Conservation (phyloP, 257 asterid genomes). For the Dorcoceras hygrometricum region DNA sequence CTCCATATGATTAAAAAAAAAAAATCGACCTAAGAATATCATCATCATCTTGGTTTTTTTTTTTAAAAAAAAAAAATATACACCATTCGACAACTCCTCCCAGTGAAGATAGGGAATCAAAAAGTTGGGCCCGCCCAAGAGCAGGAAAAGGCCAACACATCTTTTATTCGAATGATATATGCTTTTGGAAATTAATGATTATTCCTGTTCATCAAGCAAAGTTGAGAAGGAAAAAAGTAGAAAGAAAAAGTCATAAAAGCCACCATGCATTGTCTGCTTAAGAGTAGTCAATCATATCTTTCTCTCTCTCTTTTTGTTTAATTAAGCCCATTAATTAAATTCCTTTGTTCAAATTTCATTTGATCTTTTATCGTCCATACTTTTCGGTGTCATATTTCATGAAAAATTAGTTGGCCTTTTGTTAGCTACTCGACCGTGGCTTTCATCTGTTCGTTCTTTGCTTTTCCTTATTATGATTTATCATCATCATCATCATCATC, state of each 20-base stretch:
- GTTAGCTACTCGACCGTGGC: constrained; percentile 6
- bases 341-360: not conserved
- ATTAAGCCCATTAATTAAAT: not conserved
- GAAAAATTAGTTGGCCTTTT: too few species aligned
- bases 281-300: constrained; percentile 31
- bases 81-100: not conserved
- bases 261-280: constrained; percentile 49
- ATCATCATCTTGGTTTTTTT: not conserved
- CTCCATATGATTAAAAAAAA: too few species aligned
- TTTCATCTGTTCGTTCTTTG: too few species aligned
- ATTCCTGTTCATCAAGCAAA: constrained; percentile 38
- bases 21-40: not conserved
- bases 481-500: too few species aligned
- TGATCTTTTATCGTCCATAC: constrained; percentile 5
- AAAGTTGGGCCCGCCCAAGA: constrained; percentile 28
- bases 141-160: constrained; percentile 19
- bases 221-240: constrained; percentile 16
- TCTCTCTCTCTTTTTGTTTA: constrained; percentile 13
- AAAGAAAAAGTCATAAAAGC: constrained; percentile 25
- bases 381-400: constrained; percentile 13
- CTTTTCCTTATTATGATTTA: too few species aligned
- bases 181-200: constrained; percentile 32
- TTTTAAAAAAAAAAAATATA: too few species aligned
- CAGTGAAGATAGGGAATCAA: constrained; percentile 14
- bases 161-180: constrained; percentile 20